Conservation (phyloP, 2,329 filamentous ascomycete species). For the Talaromyces pinophilus region DNA sequence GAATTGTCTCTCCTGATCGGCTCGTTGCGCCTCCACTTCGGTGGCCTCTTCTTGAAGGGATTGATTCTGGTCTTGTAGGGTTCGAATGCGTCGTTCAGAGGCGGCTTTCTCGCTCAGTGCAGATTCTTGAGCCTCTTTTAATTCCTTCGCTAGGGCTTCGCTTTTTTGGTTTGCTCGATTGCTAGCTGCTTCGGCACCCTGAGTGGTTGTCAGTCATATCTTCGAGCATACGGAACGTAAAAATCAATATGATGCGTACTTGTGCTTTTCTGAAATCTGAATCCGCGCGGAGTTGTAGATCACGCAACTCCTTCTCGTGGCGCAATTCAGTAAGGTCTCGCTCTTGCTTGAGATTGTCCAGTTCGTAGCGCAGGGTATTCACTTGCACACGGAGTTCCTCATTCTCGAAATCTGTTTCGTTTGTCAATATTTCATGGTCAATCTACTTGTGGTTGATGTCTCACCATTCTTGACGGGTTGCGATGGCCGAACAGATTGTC, state of each 20-base stretch:
- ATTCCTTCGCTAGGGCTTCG: constrained; percentile 56
- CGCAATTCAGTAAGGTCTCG: constrained; percentile 76
- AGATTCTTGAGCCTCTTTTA: constrained; percentile 57
- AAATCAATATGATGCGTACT: constrained; percentile 35
- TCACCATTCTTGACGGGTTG: constrained; percentile 43
- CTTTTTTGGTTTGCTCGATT: constrained; percentile 56
- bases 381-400: constrained; percentile 89
- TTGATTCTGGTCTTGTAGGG: constrained; percentile 68
- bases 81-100: constrained; percentile 58
- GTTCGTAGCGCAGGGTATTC: constrained; percentile 81
- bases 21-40: constrained; percentile 74
- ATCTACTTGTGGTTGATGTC: constrained; percentile 14
- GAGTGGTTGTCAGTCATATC: neutral
- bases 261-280: constrained; percentile 74
- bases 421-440: neutral
- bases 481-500: constrained; percentile 40
- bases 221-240: neutral
- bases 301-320: constrained; percentile 80
- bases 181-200: constrained; percentile 56
- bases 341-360: constrained; percentile 85
- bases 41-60: constrained; percentile 78
- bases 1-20: constrained; percentile 67
- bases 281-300: constrained; percentile 77
- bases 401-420: constrained; percentile 48
- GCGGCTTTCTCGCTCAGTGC: constrained; percentile 57